These are phyloP conservation scores for Cyclaneusma minus DNA, from an alignment of 2,329 filamentous ascomycete genomes.

Conservation along the genomic window DNA sequence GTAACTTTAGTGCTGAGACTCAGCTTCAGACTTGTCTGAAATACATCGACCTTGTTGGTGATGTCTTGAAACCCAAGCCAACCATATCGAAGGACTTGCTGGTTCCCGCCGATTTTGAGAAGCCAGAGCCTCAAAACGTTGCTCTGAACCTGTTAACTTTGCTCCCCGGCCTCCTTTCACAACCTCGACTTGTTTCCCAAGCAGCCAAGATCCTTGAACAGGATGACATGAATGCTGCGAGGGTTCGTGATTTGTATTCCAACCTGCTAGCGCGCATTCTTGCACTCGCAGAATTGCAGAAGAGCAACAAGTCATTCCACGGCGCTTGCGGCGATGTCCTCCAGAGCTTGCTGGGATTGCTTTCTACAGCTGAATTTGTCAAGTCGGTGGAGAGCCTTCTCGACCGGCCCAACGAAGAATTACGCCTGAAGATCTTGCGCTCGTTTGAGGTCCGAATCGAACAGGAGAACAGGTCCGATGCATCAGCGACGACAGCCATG, in stretches of 20 bases:
- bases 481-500: slow-evolving; percentile 51
- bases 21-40: slow-evolving; percentile 68
- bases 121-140: slow-evolving; percentile 30
- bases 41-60: slow-evolving; percentile 57
- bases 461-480: slow-evolving; percentile 54
- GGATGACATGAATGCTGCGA: slow-evolving; percentile 50
- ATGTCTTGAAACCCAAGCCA: slow-evolving; percentile 63
- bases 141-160: slow-evolving; percentile 39
- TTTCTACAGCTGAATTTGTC: slow-evolving; percentile 80
- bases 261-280: slow-evolving; percentile 51
- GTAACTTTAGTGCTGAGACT: slow-evolving; percentile 55
- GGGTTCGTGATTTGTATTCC: slow-evolving; percentile 53
- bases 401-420: slow-evolving; percentile 55
- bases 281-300: slow-evolving; percentile 48
- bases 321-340: slow-evolving; percentile 53
- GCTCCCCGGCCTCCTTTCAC: slow-evolving; percentile 40
- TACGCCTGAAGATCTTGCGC: slow-evolving; percentile 65
- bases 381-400: slow-evolving; percentile 74
- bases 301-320: slow-evolving; percentile 37
- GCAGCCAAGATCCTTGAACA: slow-evolving; percentile 39
- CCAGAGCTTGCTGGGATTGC: slow-evolving; percentile 64
- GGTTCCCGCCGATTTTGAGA: slow-evolving; percentile 33
- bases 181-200: slow-evolving; percentile 38
- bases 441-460: slow-evolving; percentile 71
- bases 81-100: slow-evolving; percentile 59